Base-by-base conservation (phyloP, 1,284 basidiomycete species). In the Ustilago curta region DNA sequence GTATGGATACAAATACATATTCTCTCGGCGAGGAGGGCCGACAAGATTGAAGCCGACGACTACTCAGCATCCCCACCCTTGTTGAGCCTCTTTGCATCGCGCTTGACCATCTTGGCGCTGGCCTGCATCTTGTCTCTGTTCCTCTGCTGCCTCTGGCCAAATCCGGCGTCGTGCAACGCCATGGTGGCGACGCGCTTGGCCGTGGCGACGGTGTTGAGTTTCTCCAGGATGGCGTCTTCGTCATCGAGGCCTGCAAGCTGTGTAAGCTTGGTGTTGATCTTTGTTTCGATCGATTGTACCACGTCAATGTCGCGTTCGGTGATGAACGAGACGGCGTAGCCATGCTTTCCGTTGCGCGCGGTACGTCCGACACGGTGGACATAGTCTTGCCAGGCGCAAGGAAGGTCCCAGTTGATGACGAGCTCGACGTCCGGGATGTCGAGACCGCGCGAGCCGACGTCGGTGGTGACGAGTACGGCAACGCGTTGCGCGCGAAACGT, bases 401-500 rank as follows among this genome's bases (percentile, higher is more conserved):
- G 92, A 77, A 99, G 85, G 85, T 99, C 97, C 94, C 95, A 99
- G 80, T 99, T 99, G 54, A 99, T 89, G 31, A 99, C 88, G 47
- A 99, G 91, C 2, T 95, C 94, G 37, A 98, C 91, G 58, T 95
- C 90, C 12, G 84, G 84, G 16, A 85, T 77, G 59, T 85, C 84
- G 52, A 85, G 71, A 27, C 84, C 84, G 18, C 84, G 76, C 18
- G 82, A 83, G 31, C 83, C 84, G 7, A 85, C 78, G 56, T 85
- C 84, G 21, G 84, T 85, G 21, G 84, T 78, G 7, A 85, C 71
- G 23, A 85, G 73, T 4, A 85, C 65, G 6, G 78, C 79, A 1
- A 79, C 79, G 16, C 71, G 70, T 32, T 89, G 91, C 0, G 93
- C 90, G 59, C 94, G 90, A 87, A 99, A 99, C n/a, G 93, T 86